A percentile compares a stretch with the other conserved stretches of the same genome.
These are phyloP conservation scores for Panaeolus cyanescens DNA, from an alignment of 768 basidiomycete species.

Conservation along the genomic window DNA sequence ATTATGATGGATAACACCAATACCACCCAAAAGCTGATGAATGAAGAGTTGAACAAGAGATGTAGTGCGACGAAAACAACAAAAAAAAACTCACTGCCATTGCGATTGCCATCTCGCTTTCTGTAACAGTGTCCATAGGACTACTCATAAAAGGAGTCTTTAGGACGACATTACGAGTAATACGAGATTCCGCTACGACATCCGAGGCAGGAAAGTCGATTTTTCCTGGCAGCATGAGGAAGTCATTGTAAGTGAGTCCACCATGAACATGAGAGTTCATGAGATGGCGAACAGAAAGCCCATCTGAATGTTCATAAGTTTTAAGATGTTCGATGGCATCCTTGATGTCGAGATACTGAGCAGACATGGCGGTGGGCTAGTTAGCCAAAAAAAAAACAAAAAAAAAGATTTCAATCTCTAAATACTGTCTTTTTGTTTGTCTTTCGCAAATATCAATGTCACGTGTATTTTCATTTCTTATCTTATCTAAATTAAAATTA, in stretches of 20 bases:
- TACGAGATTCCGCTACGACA: constrained; percentile 80
- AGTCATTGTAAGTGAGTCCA: constrained; percentile 97
- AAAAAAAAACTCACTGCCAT: constrained; percentile 70
- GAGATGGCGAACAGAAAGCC: constrained; percentile 80
- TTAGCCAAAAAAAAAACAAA: constrained; percentile 25
- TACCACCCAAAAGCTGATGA: constrained; percentile 82
- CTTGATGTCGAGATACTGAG: constrained; percentile 60
- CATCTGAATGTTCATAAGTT: constrained; percentile 73
- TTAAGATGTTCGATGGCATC: constrained; percentile 77
- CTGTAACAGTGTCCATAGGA: constrained; percentile 99
- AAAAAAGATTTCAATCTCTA: constrained; percentile 7
- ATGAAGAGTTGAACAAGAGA: constrained; percentile 16
- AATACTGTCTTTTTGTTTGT: constrained; percentile 9
- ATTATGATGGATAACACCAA: constrained; percentile 99
- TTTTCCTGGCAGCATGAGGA: constrained; percentile 91
- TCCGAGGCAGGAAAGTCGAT: constrained; percentile 88
- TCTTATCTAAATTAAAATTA: background rate
- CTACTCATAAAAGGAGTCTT: constrained; percentile 98
- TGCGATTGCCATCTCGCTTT: constrained; percentile 89
- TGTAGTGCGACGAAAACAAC: constrained; percentile 5
- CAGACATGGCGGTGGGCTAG: constrained; percentile 19
- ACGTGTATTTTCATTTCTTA: background rate
- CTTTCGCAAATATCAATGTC: background rate
- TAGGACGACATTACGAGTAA: constrained; percentile 88
- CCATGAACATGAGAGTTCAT: constrained; percentile 87